phyloP scores from a whole-genome alignment of 306 rosid genomes.

The Mimosa bimucronata region DNA sequence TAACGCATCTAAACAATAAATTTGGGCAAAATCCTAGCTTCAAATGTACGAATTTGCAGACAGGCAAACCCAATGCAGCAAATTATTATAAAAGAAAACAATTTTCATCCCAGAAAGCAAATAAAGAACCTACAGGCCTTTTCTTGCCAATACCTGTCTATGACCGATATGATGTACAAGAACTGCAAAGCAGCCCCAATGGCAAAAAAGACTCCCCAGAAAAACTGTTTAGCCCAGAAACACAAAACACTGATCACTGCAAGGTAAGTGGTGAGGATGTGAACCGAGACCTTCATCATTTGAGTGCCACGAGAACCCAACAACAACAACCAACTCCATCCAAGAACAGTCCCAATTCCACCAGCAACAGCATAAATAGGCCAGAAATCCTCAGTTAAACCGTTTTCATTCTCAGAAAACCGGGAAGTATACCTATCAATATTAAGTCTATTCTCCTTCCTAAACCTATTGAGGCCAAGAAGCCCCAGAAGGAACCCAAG shows the following conservation, averaged over 20 bases:
- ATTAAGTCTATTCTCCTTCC: constrained; percentile 74
- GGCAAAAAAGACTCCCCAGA: constrained; percentile 92
- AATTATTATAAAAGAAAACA: constrained; percentile 9
- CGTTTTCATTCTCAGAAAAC: constrained; percentile 60
- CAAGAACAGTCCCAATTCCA: constrained; percentile 77
- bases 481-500: constrained; percentile 65
- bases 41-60: background rate
- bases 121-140: constrained; percentile 20
- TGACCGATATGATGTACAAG: constrained; percentile 81
- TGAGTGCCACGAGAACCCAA: constrained; percentile 73
- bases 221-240: constrained; percentile 83
- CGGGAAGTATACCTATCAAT: constrained; percentile 69
- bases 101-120: constrained; percentile 4
- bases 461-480: constrained; percentile 83
- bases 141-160: constrained; percentile 69
- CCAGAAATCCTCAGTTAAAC: constrained; percentile 89
- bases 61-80: constrained; percentile 4
- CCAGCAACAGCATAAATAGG: constrained; percentile 85
- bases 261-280: constrained; percentile 90
- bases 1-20: constrained; percentile 5
- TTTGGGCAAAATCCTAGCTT: constrained; percentile 13
- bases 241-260: constrained; percentile 93
- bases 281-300: constrained; percentile 92
- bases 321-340: constrained; percentile 83
- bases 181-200: constrained; percentile 82